Evolutionary conservation across 2,329 filamentous ascomycete species (phyloP).

Genomic region (Aspergillus neoniger): DNA sequence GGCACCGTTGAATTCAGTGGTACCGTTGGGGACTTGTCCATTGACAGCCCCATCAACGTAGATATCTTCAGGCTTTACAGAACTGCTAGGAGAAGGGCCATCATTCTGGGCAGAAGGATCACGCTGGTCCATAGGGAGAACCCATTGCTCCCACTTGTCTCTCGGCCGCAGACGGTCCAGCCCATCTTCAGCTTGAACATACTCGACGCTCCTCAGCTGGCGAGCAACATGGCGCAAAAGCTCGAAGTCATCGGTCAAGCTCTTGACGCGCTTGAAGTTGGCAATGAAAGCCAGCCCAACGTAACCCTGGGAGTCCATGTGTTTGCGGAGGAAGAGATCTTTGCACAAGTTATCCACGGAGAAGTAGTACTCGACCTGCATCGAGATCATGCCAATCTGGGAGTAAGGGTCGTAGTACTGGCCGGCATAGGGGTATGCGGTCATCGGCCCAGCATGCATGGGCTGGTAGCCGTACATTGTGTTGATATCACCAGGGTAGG

Average conservation of each 20-base stretch:
- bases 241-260: constrained; percentile 70
- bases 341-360: constrained; percentile 94
- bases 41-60: constrained; percentile 35
- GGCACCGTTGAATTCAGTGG: constrained; percentile 34
- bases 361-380: constrained; percentile 87
- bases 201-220: constrained; percentile 72
- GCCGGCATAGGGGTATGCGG: constrained; percentile 56
- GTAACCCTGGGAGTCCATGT: constrained; percentile 96
- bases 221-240: constrained; percentile 74
- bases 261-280: constrained; percentile 81
- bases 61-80: constrained; percentile 43
- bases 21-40: constrained; percentile 44
- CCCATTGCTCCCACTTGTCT: constrained; percentile 77
- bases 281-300: constrained; percentile 78
- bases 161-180: constrained; percentile 74
- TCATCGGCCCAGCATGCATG: constrained; percentile 57
- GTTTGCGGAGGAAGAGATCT: constrained; percentile 80
- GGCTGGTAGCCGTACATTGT: constrained; percentile 60
- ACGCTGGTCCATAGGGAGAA: constrained; percentile 70
- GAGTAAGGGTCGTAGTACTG: constrained; percentile 61
- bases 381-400: constrained; percentile 59
- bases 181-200: constrained; percentile 72
- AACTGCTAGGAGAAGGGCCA: constrained; percentile 54
- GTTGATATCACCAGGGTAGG: constrained; percentile 48
- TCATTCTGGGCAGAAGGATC: constrained; percentile 72